phyloP scores from a whole-genome alignment of 768 basidiomycete genomes.

The Amanita thiersii region DNA sequence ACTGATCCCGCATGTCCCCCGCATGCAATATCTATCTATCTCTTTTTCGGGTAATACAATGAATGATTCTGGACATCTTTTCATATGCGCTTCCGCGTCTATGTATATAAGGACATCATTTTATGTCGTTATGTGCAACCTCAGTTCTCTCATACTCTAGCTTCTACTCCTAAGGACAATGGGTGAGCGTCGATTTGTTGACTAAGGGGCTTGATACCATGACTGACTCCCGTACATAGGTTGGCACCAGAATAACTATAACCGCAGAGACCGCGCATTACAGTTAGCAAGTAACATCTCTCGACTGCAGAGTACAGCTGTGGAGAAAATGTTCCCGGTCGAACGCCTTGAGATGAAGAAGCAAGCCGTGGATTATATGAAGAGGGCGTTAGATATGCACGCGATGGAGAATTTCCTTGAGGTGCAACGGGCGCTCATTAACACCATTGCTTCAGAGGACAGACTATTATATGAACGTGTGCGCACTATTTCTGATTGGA shows the following conservation, averaged over 20 bases:
- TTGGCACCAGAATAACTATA: not conserved
- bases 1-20: too few relatives aligned
- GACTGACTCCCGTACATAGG: too few relatives aligned
- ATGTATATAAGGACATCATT: too few relatives aligned
- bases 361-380: not conserved
- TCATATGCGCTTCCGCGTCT: too few relatives aligned
- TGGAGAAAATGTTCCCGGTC: slow-evolving; percentile 5
- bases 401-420: not conserved
- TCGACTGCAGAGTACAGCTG: slow-evolving; percentile 2
- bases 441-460: not conserved
- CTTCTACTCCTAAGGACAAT: too few relatives aligned
- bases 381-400: not conserved
- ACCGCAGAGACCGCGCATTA: slow-evolving; percentile 1
- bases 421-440: not conserved
- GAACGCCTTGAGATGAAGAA: slow-evolving; percentile 4
- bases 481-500: not conserved
- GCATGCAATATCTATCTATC: too few relatives aligned
- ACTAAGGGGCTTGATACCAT: too few relatives aligned
- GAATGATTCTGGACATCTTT: too few relatives aligned
- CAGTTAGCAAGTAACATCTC: slow-evolving; percentile 2
- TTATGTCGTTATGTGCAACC: too few relatives aligned
- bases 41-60: too few relatives aligned
- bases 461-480: slow-evolving; percentile 2
- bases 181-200: too few relatives aligned
- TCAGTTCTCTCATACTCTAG: too few relatives aligned